Conservation (phyloP, 2,329 filamentous ascomycete genomes). For the Byssochlamys sp. region DNA sequence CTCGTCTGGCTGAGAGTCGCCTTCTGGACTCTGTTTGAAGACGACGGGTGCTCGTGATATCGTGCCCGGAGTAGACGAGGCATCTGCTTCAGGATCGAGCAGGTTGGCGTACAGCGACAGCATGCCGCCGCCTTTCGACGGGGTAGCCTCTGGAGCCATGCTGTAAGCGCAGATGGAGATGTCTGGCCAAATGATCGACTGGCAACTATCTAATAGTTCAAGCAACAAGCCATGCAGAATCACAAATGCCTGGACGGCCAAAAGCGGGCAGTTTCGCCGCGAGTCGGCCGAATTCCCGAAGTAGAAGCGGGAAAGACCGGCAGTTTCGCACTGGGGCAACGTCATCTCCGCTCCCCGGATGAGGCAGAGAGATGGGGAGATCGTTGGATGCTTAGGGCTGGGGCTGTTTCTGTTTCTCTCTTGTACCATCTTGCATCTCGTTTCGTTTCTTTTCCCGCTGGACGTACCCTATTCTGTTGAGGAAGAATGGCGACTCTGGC, state of each 20-base stretch:
- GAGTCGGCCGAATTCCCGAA: conserved; percentile 5
- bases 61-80: conserved; percentile 43
- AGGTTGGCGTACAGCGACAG: conserved; percentile 79
- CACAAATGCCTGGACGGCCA: not conserved
- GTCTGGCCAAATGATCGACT: not conserved
- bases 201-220: not conserved
- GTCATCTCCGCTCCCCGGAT: not conserved
- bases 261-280: not conserved
- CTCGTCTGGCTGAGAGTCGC: conserved; percentile 41
- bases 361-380: not conserved
- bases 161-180: not conserved
- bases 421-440: not conserved
- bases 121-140: conserved; percentile 34
- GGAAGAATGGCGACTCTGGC: conserved; percentile 47
- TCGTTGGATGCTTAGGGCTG: not conserved
- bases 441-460: not conserved
- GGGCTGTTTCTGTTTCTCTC: not conserved
- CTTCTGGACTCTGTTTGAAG: conserved; percentile 51
- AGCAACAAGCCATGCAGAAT: not conserved
- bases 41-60: conserved; percentile 67
- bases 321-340: conserved; percentile 5
- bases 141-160: conserved; percentile 24
- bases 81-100: conserved; percentile 46
- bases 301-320: conserved; percentile 8
- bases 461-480: not conserved